These are phyloP conservation scores for Alternaria longipes DNA, from an alignment of 2,329 filamentous ascomycete genomes.

Conservation along the genomic window DNA sequence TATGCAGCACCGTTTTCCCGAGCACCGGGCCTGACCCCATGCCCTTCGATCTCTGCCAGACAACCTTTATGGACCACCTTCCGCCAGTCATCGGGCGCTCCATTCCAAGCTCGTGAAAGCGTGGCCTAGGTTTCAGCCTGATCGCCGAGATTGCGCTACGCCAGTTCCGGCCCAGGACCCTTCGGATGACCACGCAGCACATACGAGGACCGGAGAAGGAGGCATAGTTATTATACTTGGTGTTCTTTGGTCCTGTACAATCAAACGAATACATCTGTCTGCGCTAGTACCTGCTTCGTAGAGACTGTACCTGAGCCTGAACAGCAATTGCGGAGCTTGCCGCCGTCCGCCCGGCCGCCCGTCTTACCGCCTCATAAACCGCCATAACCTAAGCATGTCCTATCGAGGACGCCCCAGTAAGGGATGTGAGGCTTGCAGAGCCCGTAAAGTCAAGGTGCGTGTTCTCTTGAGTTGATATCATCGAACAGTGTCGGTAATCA, in stretches of 20 bases:
- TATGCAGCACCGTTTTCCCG: conserved; percentile 22
- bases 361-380: neutral
- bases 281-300: conserved; percentile 9
- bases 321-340: conserved; percentile 6
- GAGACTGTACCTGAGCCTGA: neutral
- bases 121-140: conserved; percentile 12
- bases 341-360: neutral
- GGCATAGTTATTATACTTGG: neutral
- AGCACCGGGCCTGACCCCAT: conserved; percentile 14
- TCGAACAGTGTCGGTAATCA: neutral
- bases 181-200: conserved; percentile 8
- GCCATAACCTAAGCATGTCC: conserved; percentile 34
- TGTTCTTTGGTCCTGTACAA: conserved; percentile 3
- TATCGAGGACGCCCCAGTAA: conserved; percentile 50
- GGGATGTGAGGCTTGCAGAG: conserved; percentile 46
- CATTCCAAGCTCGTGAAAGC: conserved; percentile 11
- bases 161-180: conserved; percentile 2
- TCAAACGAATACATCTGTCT: conserved; percentile 1
- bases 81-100: conserved; percentile 7
- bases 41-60: conserved; percentile 12
- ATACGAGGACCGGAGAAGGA: conserved; percentile 5
- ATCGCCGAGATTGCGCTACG: conserved; percentile 11
- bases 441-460: conserved; percentile 47
- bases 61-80: conserved; percentile 12
- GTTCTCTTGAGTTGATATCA: neutral